Evolutionary conservation across 1,139 yeast species (phyloP), one percentile per base, ranked within the genome.

Genomic region (Taphrina wiesneri): DNA sequence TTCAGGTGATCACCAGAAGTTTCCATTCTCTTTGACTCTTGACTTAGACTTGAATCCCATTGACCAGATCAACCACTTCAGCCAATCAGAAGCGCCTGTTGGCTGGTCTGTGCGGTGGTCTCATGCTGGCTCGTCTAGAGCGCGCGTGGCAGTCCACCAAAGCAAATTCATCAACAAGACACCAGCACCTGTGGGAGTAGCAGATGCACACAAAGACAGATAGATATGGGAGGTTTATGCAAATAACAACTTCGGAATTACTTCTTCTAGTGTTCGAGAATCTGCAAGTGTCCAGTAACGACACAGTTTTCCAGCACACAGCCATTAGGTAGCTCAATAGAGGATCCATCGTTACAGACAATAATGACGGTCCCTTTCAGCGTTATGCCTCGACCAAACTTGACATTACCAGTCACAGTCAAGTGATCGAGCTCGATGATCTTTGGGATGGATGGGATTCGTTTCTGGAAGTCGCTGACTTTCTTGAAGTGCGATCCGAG

Each of bases 351-450:
- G 70, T 93, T 92, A 79, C 98, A 92, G 67, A 93, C 99, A 73
- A 93, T 90, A 74, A 93, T 93, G 70, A 93, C 99, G 15, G 99
- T 93, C 70, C 99, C 99, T 83, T 90, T 93, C 75, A 93, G 84
- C 66, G 90, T 87, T 72, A 95, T 96, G 73, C 85, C 86, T 77
- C 90, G 90, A 74, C 99, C 99, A 73, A 93, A 83, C 73, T 79
- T 85, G 62, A 95, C 99, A 76, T 93, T 92, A 79, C 99, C 99
- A 66, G 99, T 93, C 72, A 93, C 92, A 67, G 99, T 93, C 76
- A 93, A 85, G 78, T 93, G 99, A 77, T 93, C 99, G 75, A 93
- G 85, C 80, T 93, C 99, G 74, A 93, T 84, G 73, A 93, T 91
- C 81, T 86, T 89, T 71, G 99, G 99, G 86, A 93, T 95, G 76